A percentile compares a stretch with the other conserved stretches of the same genome.
Conservation (phyloP, 495 filamentous ascomycete genomes). For the Daldinia loculata region DNA sequence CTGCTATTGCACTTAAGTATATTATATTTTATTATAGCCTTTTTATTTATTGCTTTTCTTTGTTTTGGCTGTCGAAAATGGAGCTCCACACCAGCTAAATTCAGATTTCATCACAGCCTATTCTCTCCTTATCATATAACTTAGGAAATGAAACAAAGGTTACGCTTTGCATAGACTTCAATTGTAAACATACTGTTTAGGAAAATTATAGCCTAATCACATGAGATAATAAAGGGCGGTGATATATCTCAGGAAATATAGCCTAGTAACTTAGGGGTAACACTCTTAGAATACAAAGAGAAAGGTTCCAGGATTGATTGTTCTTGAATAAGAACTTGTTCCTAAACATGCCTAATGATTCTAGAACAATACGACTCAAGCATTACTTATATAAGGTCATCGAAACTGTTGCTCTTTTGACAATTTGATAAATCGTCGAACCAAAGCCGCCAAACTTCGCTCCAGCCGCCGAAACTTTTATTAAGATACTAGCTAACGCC, state of each 20-base stretch:
- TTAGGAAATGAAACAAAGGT: not conserved
- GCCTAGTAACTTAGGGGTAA: too few relatives aligned
- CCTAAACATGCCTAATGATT: not conserved
- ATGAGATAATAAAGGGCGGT: too few relatives aligned
- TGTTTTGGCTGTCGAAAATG: too few relatives aligned
- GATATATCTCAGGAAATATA: too few relatives aligned
- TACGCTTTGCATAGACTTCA: not conserved
- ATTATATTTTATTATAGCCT: too few relatives aligned
- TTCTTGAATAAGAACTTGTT: constrained; percentile 5
- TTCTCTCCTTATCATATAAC: too few relatives aligned
- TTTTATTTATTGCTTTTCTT: too few relatives aligned
- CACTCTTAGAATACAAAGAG: not conserved
- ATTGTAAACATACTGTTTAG: not conserved
- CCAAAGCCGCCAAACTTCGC: not conserved
- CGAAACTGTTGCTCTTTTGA: not conserved
- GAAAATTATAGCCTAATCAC: not conserved
- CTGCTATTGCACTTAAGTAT: too few relatives aligned
- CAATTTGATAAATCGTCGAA: not conserved
- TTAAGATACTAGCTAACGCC: not conserved
- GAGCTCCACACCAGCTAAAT: too few relatives aligned
- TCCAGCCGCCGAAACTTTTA: not conserved
- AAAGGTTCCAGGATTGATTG: constrained; percentile 5
- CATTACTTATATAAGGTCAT: not conserved
- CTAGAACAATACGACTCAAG: not conserved
- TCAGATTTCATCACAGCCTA: too few relatives aligned